Base-by-base conservation (phyloP, 345 rosid genomes). In the Aurinia saxatilis region DNA sequence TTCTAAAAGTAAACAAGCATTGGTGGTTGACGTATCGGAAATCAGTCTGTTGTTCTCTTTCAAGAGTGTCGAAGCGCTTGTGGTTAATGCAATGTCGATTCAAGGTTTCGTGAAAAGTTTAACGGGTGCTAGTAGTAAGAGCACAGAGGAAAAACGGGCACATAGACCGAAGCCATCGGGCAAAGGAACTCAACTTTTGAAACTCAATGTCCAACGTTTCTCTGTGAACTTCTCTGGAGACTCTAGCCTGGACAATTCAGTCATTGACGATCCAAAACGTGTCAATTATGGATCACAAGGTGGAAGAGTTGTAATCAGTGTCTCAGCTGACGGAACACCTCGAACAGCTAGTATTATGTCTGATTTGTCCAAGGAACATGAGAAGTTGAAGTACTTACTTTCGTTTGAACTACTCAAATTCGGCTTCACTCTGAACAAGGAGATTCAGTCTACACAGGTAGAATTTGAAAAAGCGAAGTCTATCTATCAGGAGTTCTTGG, bases 271-370 rank as follows among this genome's bases (percentile, higher is more conserved):
- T 79, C 96, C 97, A 46, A 93, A 93, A 80, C 97, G 90, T 67
- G 95, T 93, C 57, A 90, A 90, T 73, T 90, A 87, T 80, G 99
- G 99, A 56, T 90, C 99, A 73, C 99, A 93, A 41, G 97, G 99
- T 77, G 99, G 95, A 41, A 81, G 78, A 68, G 78, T 79, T 68
- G 58, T 87, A 17, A 77, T 93, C 44, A 84, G 78, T 60, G 75
- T 75, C 49, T 81, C 79, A 47, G 86, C 82, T 69, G 99, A 85
- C 68, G 97, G 97, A 16, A 63, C 87, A 16, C 86, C 85, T 17
- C 90, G 99, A 38, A 79, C 77, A 30, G 99, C 99, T 19, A 79
- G 59, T 18, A 23, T 93, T 65, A 72, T 72, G 59, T 79, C 96
- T 31, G 72, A 75, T 31, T 51, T 76, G 40, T 65, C 82, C 60